These are phyloP conservation scores for Lachancea sp. DNA, from an alignment of 805 yeast species.

Conservation along the genomic window DNA sequence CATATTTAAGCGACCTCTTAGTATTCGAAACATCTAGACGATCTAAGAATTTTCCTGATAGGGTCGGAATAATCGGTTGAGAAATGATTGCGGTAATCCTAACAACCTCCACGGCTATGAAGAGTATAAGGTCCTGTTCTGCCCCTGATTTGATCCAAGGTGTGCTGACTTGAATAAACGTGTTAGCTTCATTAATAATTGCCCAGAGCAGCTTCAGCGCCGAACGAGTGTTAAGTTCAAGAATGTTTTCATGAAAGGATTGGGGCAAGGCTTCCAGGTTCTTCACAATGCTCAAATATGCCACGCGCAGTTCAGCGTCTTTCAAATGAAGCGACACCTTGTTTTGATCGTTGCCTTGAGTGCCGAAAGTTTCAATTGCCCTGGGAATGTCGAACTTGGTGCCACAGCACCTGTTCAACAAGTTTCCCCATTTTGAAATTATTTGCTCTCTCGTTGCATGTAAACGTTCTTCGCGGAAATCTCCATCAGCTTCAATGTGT, in stretches of 20 bases:
- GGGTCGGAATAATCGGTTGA: conserved; percentile 66
- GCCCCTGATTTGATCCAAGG: conserved; percentile 60
- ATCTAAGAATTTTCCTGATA: conserved; percentile 52
- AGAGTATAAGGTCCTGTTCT: conserved; percentile 51
- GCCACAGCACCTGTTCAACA: conserved; percentile 68
- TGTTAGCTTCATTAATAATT: conserved; percentile 53
- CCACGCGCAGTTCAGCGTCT: conserved; percentile 12
- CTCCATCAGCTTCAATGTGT: conserved; percentile 68
- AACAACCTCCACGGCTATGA: conserved; percentile 60
- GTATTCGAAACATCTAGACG: conserved; percentile 47
- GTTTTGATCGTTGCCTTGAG: conserved; percentile 6
- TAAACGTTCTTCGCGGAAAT: conserved; percentile 58
- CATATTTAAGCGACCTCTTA: conserved; percentile 39
- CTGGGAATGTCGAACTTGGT: conserved; percentile 52
- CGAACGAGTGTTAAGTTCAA: conserved; percentile 44
- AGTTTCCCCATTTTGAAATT: conserved; percentile 77
- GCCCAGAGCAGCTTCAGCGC: conserved; percentile 57
- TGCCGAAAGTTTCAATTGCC: conserved; percentile 32
- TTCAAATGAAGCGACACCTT: conserved; percentile 17
- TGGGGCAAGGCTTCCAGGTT: conserved; percentile 34
- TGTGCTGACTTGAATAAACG: conserved; percentile 56
- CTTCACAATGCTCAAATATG: conserved; percentile 26
- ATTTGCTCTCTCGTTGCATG: conserved; percentile 52
- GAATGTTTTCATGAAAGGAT: conserved; percentile 40
- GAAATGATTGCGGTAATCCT: conserved; percentile 61